These are phyloP conservation scores for Phanerochaete sordida DNA, from an alignment of 768 basidiomycete genomes.

Conservation along the genomic window DNA sequence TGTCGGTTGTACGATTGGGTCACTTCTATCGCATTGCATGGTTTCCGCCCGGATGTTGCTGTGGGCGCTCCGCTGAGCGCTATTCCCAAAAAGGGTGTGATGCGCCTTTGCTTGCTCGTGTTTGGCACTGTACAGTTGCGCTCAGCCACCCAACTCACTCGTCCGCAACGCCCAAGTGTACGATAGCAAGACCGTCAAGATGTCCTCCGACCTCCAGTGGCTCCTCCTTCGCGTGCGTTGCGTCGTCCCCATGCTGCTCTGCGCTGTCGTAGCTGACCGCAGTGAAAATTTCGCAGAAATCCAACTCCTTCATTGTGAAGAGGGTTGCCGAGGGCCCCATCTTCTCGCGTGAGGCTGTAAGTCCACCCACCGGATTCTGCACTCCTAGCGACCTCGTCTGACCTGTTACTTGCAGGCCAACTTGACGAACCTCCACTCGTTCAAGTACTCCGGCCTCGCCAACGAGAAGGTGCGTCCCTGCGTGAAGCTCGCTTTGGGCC, in stretches of 20 bases:
- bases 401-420: slow-evolving; percentile 56
- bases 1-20: neutral
- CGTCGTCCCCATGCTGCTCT: neutral
- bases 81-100: neutral
- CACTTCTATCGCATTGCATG: neutral
- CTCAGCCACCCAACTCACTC: slow-evolving; percentile 24
- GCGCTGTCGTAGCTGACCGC: neutral
- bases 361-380: slow-evolving; percentile 24
- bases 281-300: slow-evolving; percentile 44
- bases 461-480: slow-evolving; percentile 66
- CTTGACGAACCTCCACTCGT: slow-evolving; percentile 84
- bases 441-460: slow-evolving; percentile 87
- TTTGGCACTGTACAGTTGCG: slow-evolving; percentile 28
- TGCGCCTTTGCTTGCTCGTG: slow-evolving; percentile 13
- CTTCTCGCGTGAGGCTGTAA: slow-evolving; percentile 83
- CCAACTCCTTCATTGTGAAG: slow-evolving; percentile 87
- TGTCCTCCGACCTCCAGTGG: slow-evolving; percentile 93
- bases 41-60: neutral
- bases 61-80: neutral
- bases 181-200: slow-evolving; percentile 38
- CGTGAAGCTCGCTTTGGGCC: neutral
- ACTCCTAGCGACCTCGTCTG: neutral
- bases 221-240: slow-evolving; percentile 79
- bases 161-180: slow-evolving; percentile 20
- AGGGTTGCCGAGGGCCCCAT: slow-evolving; percentile 64